A percentile compares a stretch with the other conserved stretches of the same genome.
Evolutionary conservation across 495 filamentous ascomycete species (phyloP).

Genomic region (Sabuloglossum arenarium): DNA sequence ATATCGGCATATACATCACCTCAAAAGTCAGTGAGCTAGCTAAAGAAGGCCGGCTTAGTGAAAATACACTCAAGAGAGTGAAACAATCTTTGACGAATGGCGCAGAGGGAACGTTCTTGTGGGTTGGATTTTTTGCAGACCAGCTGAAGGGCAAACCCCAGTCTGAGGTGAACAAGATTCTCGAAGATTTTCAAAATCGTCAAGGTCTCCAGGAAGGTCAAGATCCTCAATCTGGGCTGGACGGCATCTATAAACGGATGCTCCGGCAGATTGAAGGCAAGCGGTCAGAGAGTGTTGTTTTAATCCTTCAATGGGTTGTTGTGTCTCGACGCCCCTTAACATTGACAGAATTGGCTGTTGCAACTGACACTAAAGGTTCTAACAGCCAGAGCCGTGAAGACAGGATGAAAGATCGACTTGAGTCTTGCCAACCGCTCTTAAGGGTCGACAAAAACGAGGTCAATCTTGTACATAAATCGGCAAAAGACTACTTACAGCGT

Average conservation of each 20-base stretch:
- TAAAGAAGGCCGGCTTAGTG: too few species aligned
- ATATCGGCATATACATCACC: too few species aligned
- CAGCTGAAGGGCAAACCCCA: neutral
- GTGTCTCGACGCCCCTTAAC: neutral
- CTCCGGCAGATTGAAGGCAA: neutral
- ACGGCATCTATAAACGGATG: neutral
- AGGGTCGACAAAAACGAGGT: neutral
- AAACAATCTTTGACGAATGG: too few species aligned
- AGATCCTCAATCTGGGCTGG: too few species aligned
- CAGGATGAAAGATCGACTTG: neutral
- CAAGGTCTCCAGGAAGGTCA: too few species aligned
- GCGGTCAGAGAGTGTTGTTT: neutral
- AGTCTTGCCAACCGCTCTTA: neutral
- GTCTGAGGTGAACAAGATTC: neutral
- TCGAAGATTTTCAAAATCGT: neutral
- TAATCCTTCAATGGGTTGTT: neutral
- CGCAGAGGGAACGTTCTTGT: neutral
- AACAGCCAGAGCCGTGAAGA: neutral
- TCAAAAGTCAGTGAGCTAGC: too few species aligned
- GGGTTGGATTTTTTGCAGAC: neutral
- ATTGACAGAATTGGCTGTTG: neutral
- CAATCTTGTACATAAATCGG: neutral
- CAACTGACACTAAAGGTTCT: neutral
- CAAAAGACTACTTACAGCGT: neutral
- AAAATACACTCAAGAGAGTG: too few species aligned